Evolutionary conservation across 1,284 basidiomycete genomes (phyloP), one percentile per base, ranked within the genome.

Genomic region (Puccinia coronata): DNA sequence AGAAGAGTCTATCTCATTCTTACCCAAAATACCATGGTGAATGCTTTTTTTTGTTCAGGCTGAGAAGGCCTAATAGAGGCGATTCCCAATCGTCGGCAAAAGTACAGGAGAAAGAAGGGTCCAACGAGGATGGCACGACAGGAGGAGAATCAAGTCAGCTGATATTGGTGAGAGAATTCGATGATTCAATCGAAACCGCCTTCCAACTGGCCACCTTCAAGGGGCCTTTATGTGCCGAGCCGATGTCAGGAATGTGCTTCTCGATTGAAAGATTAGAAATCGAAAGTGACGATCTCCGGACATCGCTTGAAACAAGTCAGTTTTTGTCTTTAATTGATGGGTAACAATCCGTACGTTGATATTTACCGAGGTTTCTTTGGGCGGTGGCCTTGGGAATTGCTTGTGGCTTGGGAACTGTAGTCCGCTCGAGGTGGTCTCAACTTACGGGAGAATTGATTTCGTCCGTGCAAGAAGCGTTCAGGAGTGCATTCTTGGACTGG

Each of bases 121-220:
- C 51, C 34, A 23, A 12, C 8, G 1, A 16, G 16, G 55, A 49
- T 39, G 9, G 47, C 61, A 4, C 39, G 20, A 25, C 11, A 28
- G 41, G 16, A 16, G 55, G 20, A 41, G 31, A 16, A 36, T 25
- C 36, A 41, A 39, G 6, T 25, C 31, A 39, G 47, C 39, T 57
- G 23, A 75, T 75, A 16, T 75, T 57, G 57, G 82, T 88, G 53
- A 85, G 87, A 41, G 92, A 93, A 83, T 92, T 96, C 83, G 92
- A 95, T 84, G 90, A 91, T 82, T 89, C 92, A 82, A 89, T 99
- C 65, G 96, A 98, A 86, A 92, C 92, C 2, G 97, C 96, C 0
- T 99, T 99, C 87, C 96, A 98, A 87, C 90, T 98, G 63, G 95
- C 96, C 2, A 93, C 92, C 0, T 92, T 93, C 85, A 93, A 96